Evolutionary conservation across 164 flowering plant genomes (phyloP), one percentile per base, ranked within the genome.

Genomic region (Umbellularia californica): DNA sequence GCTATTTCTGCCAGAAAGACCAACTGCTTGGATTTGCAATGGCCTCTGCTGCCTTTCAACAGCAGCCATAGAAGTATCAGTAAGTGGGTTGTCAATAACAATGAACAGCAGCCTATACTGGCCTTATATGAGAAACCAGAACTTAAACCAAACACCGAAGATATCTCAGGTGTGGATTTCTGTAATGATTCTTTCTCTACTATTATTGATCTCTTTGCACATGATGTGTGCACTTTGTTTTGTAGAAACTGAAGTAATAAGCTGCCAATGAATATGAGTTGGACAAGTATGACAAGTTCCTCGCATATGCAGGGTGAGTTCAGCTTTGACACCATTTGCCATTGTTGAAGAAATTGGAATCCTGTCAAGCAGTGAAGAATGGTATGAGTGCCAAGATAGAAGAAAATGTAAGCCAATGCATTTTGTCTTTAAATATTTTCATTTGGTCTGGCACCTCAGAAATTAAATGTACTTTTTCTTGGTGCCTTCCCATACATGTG

Each of bases 291-390:
- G 86, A 81, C 81, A 55, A 84, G 68, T 23, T 87, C 70, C 77
- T 92, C 90, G 88, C 86, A 78, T 74, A 84, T 77, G 76, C 97
- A 92, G 20, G 84, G 85, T n/a, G 84, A 84, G 22, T 74, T 76
- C 50, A 78, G 70, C 58, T 75, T 79, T 51, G 62, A 70, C 82
- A 78, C 73, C 74, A 65, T 71, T 72, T 74, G 76, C 80, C 55
- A 68, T 67, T 77, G 67, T 23, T 80, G 74, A 33, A 70, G 77
- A 70, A 77, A 68, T 72, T 72, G 75, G 4, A 81, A 50, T 68
- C 47, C 88, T 87, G 88, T 41, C 55, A 50, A 28, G 65, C 65
- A 72, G 50, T 25, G 60, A 51, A 72, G 47, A 41, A 55, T 55
- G n/a, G 60, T 20, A 3, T 55, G 0, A 55, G 60, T 14, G n/a